Evolutionary conservation across 768 basidiomycete species (phyloP), one percentile per base, ranked within the genome.

Genomic region (Mycena albidolilacea): DNA sequence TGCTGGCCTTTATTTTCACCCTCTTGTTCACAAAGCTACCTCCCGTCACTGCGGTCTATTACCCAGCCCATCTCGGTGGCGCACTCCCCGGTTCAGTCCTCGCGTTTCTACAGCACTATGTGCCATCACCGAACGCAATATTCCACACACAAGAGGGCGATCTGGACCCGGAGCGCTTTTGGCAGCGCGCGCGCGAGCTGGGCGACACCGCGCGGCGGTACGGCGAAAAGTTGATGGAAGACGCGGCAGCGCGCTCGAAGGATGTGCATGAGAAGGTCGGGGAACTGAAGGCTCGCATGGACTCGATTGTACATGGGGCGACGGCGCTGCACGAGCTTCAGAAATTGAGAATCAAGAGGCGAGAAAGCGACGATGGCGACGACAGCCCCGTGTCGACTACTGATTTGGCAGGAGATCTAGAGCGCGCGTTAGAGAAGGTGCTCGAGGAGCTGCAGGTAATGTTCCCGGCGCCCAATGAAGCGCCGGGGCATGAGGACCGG

Each of bases 391-490:
- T 72, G 12, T 69, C 70, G 14, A 14, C 67, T 21, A 75, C 75
- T 8, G 60, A 71, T 21, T 59, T 81, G 19, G 73, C 70, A 7
- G 66, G 65, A 11, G 76, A 78, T 17, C 39, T 84, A 2, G 75
- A 76, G 17, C 52, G 67, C 15, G 70, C 78, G 15, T 65, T 82
- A 37, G 70, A 72, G n/a, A 61, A 62, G 7, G 66, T 85, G 21
- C 69, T 81, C 46, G 76, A 75, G 2, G 81, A 82, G 62, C 64
- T 82, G 14, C 43, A 75, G 57, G 57, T 50, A 7, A 61, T 55
- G 55, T 82, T 85, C 63, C 77, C 81, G 3, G 70, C 80, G 1
- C 80, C 83, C 2, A 76, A 82, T 39, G 39, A 81, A 37, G 81
- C 82, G 11, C 80, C 81, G 7, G 67, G 76, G 15, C 82, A 84